A percentile compares a stretch with the other conserved stretches of the same genome.
phyloP scores from a whole-genome alignment of 2,329 filamentous ascomycete species.

The Sporothrix protearum region DNA sequence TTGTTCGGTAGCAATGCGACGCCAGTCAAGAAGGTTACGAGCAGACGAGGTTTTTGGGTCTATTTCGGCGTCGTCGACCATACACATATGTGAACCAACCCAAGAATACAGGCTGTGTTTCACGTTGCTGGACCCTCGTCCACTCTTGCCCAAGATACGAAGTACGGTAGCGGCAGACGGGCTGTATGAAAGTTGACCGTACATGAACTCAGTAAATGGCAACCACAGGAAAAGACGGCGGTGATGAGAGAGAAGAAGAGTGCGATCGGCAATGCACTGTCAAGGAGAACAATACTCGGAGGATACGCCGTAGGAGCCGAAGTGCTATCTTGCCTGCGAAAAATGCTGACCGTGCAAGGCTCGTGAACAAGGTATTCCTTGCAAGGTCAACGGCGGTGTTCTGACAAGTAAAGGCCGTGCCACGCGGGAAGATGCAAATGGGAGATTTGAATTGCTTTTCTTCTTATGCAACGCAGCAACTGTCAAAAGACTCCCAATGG shows the following conservation, averaged over 20 bases:
- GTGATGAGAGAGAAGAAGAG: no score
- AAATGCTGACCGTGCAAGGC: background rate
- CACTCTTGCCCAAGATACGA: slow-evolving; percentile 3
- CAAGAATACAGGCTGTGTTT: slow-evolving; percentile 6
- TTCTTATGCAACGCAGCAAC: background rate
- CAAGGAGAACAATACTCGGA: background rate
- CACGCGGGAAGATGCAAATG: background rate
- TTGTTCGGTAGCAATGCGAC: background rate
- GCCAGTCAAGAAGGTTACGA: background rate
- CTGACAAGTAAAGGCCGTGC: background rate
- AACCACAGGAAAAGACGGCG: background rate
- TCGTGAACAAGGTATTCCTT: background rate
- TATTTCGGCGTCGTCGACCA: background rate
- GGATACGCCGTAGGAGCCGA: background rate
- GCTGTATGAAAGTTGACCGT: background rate
- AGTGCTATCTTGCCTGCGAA: background rate
- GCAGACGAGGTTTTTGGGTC: background rate
- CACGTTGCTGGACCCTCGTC: slow-evolving; percentile 10
- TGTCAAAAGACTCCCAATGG: background rate
- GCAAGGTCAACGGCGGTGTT: background rate
- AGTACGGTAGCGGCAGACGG: background rate
- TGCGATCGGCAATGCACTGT: slow-evolving; percentile 9
- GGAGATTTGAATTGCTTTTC: background rate
- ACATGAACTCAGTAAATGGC: background rate
- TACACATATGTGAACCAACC: background rate